phyloP scores from a whole-genome alignment of 306 rosid species.

The Cicer cuneatum region DNA sequence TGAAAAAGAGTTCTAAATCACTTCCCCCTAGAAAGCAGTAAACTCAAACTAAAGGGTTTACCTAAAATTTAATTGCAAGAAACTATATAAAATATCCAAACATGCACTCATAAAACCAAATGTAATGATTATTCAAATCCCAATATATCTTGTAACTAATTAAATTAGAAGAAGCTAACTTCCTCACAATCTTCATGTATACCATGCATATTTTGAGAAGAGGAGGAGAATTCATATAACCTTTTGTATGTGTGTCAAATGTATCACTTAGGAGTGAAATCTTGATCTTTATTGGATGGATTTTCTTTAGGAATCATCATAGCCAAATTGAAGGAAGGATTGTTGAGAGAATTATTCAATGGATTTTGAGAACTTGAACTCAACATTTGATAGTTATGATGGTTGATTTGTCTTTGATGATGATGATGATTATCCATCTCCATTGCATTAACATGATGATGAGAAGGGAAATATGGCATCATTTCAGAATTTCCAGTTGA shows the following conservation, averaged over 20 bases:
- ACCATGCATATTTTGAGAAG: constrained; percentile 41
- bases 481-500: constrained; percentile 65
- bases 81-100: constrained; percentile 37
- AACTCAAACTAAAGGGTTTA: constrained; percentile 34
- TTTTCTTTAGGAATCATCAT: constrained; percentile 51
- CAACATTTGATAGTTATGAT: constrained; percentile 61
- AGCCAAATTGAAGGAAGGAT: constrained; percentile 57
- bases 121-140: constrained; percentile 40
- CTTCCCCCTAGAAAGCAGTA: constrained; percentile 6
- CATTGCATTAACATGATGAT: constrained; percentile 41
- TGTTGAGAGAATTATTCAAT: constrained; percentile 37
- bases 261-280: constrained; percentile 56
- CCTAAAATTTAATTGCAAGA: constrained; percentile 33
- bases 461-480: constrained; percentile 51
- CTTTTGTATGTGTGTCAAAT: constrained; percentile 30
- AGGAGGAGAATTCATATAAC: constrained; percentile 22
- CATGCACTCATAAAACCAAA: constrained; percentile 40
- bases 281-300: constrained; percentile 52
- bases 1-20: not conserved
- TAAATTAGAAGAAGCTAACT: constrained; percentile 10
- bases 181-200: constrained; percentile 31
- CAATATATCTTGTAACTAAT: constrained; percentile 1
- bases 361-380: constrained; percentile 44
- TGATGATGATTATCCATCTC: constrained; percentile 58
- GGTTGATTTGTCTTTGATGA: constrained; percentile 61